Conservation (phyloP, 2,329 filamentous ascomycete species). For the Verticillium longisporum region DNA sequence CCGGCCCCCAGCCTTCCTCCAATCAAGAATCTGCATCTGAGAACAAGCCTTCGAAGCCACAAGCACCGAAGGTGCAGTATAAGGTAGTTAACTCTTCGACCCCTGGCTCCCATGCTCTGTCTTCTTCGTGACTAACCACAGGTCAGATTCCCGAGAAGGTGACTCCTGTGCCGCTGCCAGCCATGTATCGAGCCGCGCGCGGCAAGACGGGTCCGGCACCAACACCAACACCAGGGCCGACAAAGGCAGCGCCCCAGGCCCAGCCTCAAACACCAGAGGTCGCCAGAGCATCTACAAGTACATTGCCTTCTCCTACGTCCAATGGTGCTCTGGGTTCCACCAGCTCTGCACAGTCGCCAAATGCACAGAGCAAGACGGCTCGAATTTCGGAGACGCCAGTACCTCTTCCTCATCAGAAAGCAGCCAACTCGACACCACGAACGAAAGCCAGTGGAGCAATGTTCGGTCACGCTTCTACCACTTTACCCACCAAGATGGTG, state of each 20-base stretch:
- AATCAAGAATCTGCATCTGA: neutral
- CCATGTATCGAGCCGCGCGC: slow-evolving; percentile 35
- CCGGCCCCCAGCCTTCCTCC: neutral
- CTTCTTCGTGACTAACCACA: slow-evolving; percentile 14
- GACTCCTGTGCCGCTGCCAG: slow-evolving; percentile 36
- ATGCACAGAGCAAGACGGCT: neutral
- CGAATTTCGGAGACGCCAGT: slow-evolving; percentile 2
- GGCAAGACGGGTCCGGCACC: slow-evolving; percentile 14
- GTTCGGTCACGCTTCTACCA: no score
- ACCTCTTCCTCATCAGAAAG: neutral
- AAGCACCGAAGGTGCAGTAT: slow-evolving; percentile 11
- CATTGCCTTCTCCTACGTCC: neutral
- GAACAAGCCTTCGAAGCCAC: slow-evolving; percentile 1
- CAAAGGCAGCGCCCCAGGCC: neutral
- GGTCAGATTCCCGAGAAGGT: slow-evolving; percentile 29
- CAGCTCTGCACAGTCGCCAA: neutral
- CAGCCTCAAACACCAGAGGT: neutral
- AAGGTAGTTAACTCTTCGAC: slow-evolving; percentile 15
- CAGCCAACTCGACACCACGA: neutral
- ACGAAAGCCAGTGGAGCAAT: neutral
- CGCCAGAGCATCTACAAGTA: neutral
- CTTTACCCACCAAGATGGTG: neutral
- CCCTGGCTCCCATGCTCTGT: no score
- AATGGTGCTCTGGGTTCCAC: neutral
- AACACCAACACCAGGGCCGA: slow-evolving; percentile 1